phyloP scores from a whole-genome alignment of 1,139 yeast genomes.

The Williopsis jadinii region DNA sequence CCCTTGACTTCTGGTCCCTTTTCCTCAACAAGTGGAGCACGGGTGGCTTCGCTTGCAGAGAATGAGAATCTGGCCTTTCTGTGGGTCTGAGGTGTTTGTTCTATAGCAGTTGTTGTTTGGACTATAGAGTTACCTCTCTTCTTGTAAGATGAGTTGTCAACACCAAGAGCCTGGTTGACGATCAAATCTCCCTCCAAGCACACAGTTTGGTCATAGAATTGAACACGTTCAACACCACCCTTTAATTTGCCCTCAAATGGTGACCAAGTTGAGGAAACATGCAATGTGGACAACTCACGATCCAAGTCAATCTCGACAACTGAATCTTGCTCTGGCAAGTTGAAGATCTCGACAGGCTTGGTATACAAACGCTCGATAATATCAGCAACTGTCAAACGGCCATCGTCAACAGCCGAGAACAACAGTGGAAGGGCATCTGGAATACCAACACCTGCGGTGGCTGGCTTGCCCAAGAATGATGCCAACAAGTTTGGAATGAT shows the following conservation, averaged over 20 bases:
- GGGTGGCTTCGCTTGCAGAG: slow-evolving; percentile 36
- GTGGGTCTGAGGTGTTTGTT: slow-evolving; percentile 19
- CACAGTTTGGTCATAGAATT: slow-evolving; percentile 69
- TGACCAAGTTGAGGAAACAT: slow-evolving; percentile 38
- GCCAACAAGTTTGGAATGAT: slow-evolving; percentile 70
- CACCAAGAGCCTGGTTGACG: slow-evolving; percentile 53
- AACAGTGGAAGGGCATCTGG: slow-evolving; percentile 78
- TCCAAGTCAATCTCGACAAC: slow-evolving; percentile 79
- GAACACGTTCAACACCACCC: slow-evolving; percentile 88
- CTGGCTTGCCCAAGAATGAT: slow-evolving; percentile 49
- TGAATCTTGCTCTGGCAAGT: slow-evolving; percentile 73
- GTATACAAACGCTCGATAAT: slow-evolving; percentile 70
- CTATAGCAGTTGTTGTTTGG: slow-evolving; percentile 15
- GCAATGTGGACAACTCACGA: slow-evolving; percentile 44
- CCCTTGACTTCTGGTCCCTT: slow-evolving; percentile 43
- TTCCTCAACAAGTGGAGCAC: slow-evolving; percentile 32
- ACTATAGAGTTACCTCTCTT: slow-evolving; percentile 20
- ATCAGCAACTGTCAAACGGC: slow-evolving; percentile 65
- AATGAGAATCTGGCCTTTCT: slow-evolving; percentile 34
- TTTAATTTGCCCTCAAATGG: slow-evolving; percentile 48
- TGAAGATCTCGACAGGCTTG: slow-evolving; percentile 78
- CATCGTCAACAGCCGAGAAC: slow-evolving; percentile 71
- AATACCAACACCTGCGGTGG: slow-evolving; percentile 69
- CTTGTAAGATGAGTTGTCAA: slow-evolving; percentile 35
- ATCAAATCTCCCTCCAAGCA: slow-evolving; percentile 77